phyloP scores from a whole-genome alignment of 169 alveolate species.

The Perkinsus olseni region DNA sequence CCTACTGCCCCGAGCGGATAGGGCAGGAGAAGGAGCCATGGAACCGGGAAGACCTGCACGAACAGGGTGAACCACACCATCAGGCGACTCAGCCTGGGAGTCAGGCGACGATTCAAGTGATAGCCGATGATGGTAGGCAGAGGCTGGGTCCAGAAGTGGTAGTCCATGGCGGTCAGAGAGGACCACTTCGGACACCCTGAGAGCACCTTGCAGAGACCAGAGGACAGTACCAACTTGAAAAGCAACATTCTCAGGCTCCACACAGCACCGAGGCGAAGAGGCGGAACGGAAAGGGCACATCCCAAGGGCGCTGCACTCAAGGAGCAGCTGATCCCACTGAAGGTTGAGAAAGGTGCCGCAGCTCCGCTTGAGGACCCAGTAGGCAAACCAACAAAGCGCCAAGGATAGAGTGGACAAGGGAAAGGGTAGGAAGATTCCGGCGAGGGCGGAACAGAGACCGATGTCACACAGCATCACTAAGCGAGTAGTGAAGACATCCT shows the following conservation, averaged over 20 bases:
- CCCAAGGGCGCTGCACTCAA: conserved; percentile 5
- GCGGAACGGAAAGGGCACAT: not conserved
- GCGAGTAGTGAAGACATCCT: not conserved
- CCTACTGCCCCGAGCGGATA: not conserved
- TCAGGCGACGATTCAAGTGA: not conserved
- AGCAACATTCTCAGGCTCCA: not conserved
- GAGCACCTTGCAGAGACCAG: conserved; percentile 19
- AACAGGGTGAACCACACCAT: not conserved
- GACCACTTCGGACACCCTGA: conserved; percentile 27
- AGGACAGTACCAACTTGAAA: conserved; percentile 10
- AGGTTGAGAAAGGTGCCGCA: conserved; percentile 3
- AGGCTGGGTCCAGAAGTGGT: conserved; percentile 36
- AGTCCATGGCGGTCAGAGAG: conserved; percentile 14
- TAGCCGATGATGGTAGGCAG: conserved; percentile 10
- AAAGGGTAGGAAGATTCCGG: not conserved
- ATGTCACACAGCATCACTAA: not conserved
- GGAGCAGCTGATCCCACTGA: conserved; percentile 13
- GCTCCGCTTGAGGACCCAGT: not conserved
- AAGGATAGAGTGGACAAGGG: not conserved
- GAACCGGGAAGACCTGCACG: not conserved
- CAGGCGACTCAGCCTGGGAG: not conserved
- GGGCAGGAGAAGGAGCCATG: not conserved
- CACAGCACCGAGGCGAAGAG: not conserved
- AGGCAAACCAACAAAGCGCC: conserved; percentile 12
- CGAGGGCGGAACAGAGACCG: not conserved